Conservation (phyloP, 1,139 yeast species). For the Saccharomyces hybrid region DNA sequence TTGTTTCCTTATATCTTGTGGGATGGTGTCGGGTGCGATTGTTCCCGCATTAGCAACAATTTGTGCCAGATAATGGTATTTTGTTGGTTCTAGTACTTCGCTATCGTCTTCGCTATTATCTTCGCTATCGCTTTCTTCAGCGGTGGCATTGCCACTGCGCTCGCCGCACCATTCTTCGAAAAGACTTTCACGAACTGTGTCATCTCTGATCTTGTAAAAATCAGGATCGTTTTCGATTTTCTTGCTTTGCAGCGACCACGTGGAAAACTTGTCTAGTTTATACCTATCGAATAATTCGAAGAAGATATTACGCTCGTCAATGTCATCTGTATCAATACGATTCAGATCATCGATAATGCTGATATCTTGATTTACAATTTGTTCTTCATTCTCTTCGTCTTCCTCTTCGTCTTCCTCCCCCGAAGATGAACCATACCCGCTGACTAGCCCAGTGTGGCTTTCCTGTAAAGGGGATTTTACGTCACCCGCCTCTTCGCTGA, state of each 20-base stretch:
- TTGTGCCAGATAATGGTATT: conserved; percentile 29
- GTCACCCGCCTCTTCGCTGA: background rate
- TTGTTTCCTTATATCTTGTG: conserved; percentile 22
- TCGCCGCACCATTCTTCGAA: conserved; percentile 28
- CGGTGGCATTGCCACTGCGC: conserved; percentile 3
- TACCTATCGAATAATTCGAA: conserved; percentile 16
- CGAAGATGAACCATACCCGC: background rate
- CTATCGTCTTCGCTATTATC: conserved; percentile 12
- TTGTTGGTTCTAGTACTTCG: conserved; percentile 23
- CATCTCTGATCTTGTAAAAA: conserved; percentile 17
- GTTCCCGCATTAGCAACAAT: conserved; percentile 22
- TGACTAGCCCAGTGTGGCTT: background rate
- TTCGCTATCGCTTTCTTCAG: conserved; percentile 8
- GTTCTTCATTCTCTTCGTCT: conserved; percentile 6
- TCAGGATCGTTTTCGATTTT: conserved; percentile 20
- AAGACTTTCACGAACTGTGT: conserved; percentile 16
- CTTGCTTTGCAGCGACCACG: conserved; percentile 23
- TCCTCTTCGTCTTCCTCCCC: conserved; percentile 5
- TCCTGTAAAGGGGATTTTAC: background rate
- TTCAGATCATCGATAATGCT: conserved; percentile 3
- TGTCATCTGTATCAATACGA: background rate
- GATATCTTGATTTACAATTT: background rate
- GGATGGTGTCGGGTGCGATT: conserved; percentile 19
- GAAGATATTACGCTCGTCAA: conserved; percentile 6
- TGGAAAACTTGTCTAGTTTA: conserved; percentile 23